Percentiles rank a stretch among this genome's conserved stretches.
These are phyloP conservation scores for Serendipita sp. DNA, from an alignment of 768 basidiomycete genomes.

Conservation along the genomic window DNA sequence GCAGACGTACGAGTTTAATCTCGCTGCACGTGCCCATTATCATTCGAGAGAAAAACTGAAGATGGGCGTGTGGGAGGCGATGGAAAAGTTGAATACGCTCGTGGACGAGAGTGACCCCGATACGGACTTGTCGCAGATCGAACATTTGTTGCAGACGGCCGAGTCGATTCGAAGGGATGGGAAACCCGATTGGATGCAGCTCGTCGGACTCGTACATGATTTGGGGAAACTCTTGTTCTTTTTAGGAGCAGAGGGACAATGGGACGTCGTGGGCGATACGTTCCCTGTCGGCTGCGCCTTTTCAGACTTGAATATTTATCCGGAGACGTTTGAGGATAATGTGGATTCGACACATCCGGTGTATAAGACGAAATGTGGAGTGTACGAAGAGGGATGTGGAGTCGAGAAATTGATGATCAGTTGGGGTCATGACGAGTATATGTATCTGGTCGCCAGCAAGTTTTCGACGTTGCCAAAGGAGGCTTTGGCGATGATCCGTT, in stretches of 20 bases:
- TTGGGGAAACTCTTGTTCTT: slow-evolving; percentile 76
- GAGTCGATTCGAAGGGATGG: slow-evolving; percentile 76
- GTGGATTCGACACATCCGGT: slow-evolving; percentile 49
- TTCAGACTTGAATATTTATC: slow-evolving; percentile 70
- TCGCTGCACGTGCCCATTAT: slow-evolving; percentile 60
- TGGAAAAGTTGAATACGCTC: slow-evolving; percentile 73
- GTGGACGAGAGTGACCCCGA: slow-evolving; percentile 88
- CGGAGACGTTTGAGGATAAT: slow-evolving; percentile 59
- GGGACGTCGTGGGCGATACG: slow-evolving; percentile 85
- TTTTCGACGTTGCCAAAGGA: slow-evolving; percentile 69
- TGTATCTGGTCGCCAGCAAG: slow-evolving; percentile 53
- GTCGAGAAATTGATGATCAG: slow-evolving; percentile 77
- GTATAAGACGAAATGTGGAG: slow-evolving; percentile 56
- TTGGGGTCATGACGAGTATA: slow-evolving; percentile 84
- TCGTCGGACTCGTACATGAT: slow-evolving; percentile 75
- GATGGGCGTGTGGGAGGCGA: slow-evolving; percentile 54
- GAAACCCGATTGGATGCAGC: slow-evolving; percentile 51
- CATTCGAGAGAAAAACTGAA: slow-evolving; percentile 44
- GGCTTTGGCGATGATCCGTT: slow-evolving; percentile 81
- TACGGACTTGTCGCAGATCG: slow-evolving; percentile 67
- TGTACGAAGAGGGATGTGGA: slow-evolving; percentile 65
- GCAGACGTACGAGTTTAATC: slow-evolving; percentile 75
- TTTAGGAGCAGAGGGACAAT: slow-evolving; percentile 77
- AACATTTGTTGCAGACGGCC: slow-evolving; percentile 83
- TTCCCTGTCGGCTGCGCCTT: slow-evolving; percentile 77